These are phyloP conservation scores for Fusarium equiseti DNA, from an alignment of 2,329 filamentous ascomycete genomes.

Conservation along the genomic window DNA sequence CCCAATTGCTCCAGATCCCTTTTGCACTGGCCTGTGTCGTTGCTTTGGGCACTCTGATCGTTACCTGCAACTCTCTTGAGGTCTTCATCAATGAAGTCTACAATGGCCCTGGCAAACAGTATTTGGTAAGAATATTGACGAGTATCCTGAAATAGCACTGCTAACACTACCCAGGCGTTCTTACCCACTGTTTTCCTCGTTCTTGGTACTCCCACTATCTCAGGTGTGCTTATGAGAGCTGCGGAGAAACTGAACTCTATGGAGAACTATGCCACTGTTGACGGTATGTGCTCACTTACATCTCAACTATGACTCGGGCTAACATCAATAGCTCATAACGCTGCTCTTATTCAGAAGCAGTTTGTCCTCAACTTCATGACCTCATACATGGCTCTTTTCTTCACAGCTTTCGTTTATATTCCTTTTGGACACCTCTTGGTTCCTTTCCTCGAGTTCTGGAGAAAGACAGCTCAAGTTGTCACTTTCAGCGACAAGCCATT, in stretches of 20 bases:
- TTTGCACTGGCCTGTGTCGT: constrained; percentile 81
- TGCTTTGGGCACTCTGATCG: constrained; percentile 84
- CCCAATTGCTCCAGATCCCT: constrained; percentile 84
- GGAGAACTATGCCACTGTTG: constrained; percentile 93
- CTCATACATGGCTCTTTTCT: constrained; percentile 90
- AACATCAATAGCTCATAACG: constrained; percentile 72
- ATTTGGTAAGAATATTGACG: constrained; percentile 70
- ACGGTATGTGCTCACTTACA: constrained; percentile 58
- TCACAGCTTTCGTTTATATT: constrained; percentile 94
- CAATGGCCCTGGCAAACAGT: constrained; percentile 85
- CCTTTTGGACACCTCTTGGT: constrained; percentile 88
- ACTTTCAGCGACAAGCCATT: constrained; percentile 80
- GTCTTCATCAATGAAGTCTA: constrained; percentile 97
- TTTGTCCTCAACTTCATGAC: constrained; percentile 98
- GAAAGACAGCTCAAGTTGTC: constrained; percentile 78
- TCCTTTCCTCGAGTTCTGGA: constrained; percentile 87
- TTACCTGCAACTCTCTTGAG: constrained; percentile 89
- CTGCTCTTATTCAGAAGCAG: constrained; percentile 89
- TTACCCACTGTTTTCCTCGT: constrained; percentile 91
- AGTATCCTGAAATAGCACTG: neutral
- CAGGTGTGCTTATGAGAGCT: constrained; percentile 78
- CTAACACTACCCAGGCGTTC: constrained; percentile 72
- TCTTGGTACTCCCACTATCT: constrained; percentile 81
- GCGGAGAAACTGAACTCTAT: constrained; percentile 82
- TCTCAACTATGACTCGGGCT: neutral